Base-by-base conservation (phyloP, 2,329 filamentous ascomycete species). In the Pleomassaria siparia region DNA sequence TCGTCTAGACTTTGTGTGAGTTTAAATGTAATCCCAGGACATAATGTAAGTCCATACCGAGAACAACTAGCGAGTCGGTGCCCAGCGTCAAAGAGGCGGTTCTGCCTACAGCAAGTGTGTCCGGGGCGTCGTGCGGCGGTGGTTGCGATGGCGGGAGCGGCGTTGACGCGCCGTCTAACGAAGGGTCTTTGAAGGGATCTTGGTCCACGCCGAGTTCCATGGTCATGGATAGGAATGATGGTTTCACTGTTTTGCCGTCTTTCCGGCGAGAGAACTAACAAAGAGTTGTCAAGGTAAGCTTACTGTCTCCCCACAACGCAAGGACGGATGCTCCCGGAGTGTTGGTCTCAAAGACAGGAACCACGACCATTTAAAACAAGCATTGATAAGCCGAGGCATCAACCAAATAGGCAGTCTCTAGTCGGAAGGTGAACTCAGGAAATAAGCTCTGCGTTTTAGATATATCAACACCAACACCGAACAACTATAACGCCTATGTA, bases 11-110 rank as follows among this genome's bases (percentile, higher is more conserved):
- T 22, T 15, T 26, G 18, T 37, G 20, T 37, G 11, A 37, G 20
- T 20, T 37, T 20, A n/a, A 3, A 6, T 12, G 20, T 37, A 37
- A 15, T 37, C n/a, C 20, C 7, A 22, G 35, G 12, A 13, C n/a
- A 15, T 37, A 6, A 12, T 11, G 41, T 36, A 25, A 25, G 6
- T 18, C 33, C 71, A 49, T 73, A 83, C 82, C 81, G 44, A 81
- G 65, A 11, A 87, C 74, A 52, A 84, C 75, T 42, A 87, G 72
- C 24, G 80, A 77, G 58, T 87, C 82, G 1, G 78, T 80, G 16
- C 77, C 79, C 33, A 87, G 71, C 1, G 81, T 85, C 41, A 87
- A 71, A 21, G 78, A 82, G 10, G 80, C 81, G 64, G 81, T 78
- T 48, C 79, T 74, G 57, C 79, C 81, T 15, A 86, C 78, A 40